These are phyloP conservation scores for Salix koriyanagi DNA, from an alignment of 345 rosid genomes.

Conservation along the genomic window DNA sequence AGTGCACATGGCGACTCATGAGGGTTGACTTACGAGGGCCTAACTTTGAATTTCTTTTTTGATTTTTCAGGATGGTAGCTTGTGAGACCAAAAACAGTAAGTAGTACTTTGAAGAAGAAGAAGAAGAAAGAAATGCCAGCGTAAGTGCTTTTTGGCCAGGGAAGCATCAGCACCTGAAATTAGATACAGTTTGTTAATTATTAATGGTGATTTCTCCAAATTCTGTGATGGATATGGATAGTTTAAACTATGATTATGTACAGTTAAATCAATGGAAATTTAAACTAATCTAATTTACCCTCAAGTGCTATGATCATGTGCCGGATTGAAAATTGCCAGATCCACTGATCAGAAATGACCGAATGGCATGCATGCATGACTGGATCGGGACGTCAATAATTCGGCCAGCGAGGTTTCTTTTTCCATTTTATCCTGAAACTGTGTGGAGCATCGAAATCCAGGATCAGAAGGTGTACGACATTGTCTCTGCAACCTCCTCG, in stretches of 20 bases:
- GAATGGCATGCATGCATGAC: not conserved
- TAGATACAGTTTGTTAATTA: not conserved
- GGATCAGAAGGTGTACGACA: not conserved
- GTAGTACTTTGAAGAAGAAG: not conserved
- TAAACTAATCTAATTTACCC: too few relatives aligned
- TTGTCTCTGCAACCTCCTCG: not conserved
- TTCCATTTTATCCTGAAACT: not conserved
- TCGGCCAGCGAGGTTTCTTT: not conserved
- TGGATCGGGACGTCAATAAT: not conserved
- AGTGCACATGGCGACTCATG: slow-evolving; percentile 15
- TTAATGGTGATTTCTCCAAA: not conserved
- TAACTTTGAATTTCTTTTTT: not conserved
- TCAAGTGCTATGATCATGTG: too few relatives aligned
- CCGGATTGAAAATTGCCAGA: too few relatives aligned
- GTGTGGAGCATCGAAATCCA: not conserved
- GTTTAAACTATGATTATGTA: too few relatives aligned
- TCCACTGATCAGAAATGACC: not conserved
- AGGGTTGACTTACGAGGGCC: slow-evolving; percentile 15
- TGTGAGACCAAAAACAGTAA: not conserved
- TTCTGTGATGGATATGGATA: not conserved
- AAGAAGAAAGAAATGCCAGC: not conserved
- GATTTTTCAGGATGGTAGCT: not conserved
- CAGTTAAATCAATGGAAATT: too few relatives aligned
- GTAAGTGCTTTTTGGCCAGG: not conserved
- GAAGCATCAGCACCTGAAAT: not conserved